Base-by-base conservation (phyloP, 768 basidiomycete genomes). In the Kwoniella pini region DNA sequence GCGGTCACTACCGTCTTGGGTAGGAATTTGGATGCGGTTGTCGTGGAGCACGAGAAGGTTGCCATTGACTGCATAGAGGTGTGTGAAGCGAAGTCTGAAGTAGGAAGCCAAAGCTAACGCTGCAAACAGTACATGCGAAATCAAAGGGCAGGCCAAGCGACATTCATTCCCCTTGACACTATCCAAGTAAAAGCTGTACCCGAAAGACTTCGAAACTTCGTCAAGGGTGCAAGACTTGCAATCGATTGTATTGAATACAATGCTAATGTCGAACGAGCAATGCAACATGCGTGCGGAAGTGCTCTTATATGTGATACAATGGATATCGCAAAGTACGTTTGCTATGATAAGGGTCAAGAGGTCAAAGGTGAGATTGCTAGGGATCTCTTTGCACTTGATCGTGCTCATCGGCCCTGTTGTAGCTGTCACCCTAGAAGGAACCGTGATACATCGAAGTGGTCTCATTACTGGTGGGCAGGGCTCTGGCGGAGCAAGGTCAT, bases 61-160 rank as follows among this genome's bases (percentile, higher is more conserved):
- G 96, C 91, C 1, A 96, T 98, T 57, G 91, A 94, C 68, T 98
- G 95, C 76, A 97, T 98, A 70, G 92, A 97, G 82, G 91, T 90
- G 63, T 45, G 81, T 44, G 17, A 38, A 46, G 22, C 42, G 21
- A 36, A 11, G 26, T 26, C 31, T 40, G 27, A 15, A 36, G n/a
- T 13, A 17, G 28, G 2, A 44, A 44, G n/a, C 28, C 7, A 36
- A 3, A 19, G 40, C n/a, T 21, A 21, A 36, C 15, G 15, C 7
- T 7, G 7, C 9, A 7, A 42, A 3, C 68, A 93, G 88, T 97
- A 96, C 77, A 85, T 99, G 85, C 88, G 92, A 63, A 93, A 88
- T 62, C 92, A 96, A 79, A 88, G 94, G 33, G 86, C 89, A 0
- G 96, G 95, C 1, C 91, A 93, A 79, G 95, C 95, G 12, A 99